phyloP scores from a whole-genome alignment of 1,139 yeast genomes.

The Protomyces arabidopsidicola region DNA sequence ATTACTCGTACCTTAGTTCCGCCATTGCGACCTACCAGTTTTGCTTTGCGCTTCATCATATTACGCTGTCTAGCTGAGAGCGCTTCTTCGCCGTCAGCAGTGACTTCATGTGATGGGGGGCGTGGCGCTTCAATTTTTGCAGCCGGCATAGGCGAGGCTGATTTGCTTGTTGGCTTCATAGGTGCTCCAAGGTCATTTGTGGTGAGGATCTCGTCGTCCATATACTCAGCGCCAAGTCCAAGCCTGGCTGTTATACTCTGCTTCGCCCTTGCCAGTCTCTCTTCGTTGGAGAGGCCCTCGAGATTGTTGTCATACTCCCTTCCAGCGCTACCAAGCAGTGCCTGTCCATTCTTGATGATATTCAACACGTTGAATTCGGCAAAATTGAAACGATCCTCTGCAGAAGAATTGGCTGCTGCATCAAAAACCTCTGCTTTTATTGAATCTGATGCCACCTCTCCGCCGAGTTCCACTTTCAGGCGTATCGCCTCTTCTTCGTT shows the following conservation, averaged over 20 bases:
- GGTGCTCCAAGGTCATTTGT: slow-evolving; percentile 29
- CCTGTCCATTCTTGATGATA: slow-evolving; percentile 63
- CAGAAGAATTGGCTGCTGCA: neutral
- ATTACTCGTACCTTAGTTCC: slow-evolving; percentile 54
- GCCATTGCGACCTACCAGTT: slow-evolving; percentile 58
- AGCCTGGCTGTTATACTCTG: slow-evolving; percentile 42
- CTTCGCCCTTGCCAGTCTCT: slow-evolving; percentile 43
- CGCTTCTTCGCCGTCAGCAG: slow-evolving; percentile 24
- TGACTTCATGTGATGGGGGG: slow-evolving; percentile 28
- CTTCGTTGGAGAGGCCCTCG: slow-evolving; percentile 43
- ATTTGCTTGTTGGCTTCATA: neutral
- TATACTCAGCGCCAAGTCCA: slow-evolving; percentile 46
- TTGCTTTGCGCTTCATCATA: slow-evolving; percentile 88
- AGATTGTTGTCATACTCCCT: slow-evolving; percentile 45
- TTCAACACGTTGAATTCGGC: slow-evolving; percentile 60
- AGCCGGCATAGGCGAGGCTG: neutral
- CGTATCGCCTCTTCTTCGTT: slow-evolving; percentile 33
- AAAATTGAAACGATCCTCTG: slow-evolving; percentile 51
- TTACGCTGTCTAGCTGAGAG: slow-evolving; percentile 73
- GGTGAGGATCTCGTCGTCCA: slow-evolving; percentile 39
- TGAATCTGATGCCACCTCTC: slow-evolving; percentile 31
- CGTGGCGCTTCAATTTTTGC: slow-evolving; percentile 4
- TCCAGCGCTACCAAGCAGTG: slow-evolving; percentile 66
- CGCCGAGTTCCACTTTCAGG: slow-evolving; percentile 16
- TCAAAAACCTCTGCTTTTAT: slow-evolving; percentile 20